Base-by-base conservation (phyloP, 768 basidiomycete genomes). In the Boletus insuetus region DNA sequence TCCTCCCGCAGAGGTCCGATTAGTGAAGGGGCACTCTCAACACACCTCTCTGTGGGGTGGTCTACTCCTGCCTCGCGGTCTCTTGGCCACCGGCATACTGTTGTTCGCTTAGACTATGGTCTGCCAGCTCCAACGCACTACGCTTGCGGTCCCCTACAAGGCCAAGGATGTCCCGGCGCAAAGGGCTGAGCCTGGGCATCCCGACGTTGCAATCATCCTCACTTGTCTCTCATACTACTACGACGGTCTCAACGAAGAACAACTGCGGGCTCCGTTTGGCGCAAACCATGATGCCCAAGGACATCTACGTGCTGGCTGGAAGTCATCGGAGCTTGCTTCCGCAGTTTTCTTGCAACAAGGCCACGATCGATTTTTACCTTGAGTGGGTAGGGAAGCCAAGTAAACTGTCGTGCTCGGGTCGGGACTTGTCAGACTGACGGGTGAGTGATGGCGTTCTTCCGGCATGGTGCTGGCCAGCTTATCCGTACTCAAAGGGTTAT, bases 181-280 rank as follows among this genome's bases (percentile, higher is more conserved):
- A 41, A 61, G 69, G 26, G 74, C 74, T 17, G 74, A 77, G 19
- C 77, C 77, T 37, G 72, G 71, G 6, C 74, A 77, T 44, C 74
- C 74, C 0, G 74, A 75, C 22, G 53, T 75, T 12, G 64, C 65
- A 8, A 63, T 77, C 44, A 52, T 61, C 14, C 66, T 75, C 19
- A 77, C 75, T 0, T 75, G 69, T 13, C 60, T 77, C 17, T 70
- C 64, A 0, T 75, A 75, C 44, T 75, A 75, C 37, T 74, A 76
- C 32, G 63, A 62, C 0, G 75, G 74, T 13, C 66, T 75, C 10
- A 59, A 51, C 0, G 56, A 49, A 32, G 42, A 49, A n/a, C 54
- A 55, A 6, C 16, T 55, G 7, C 19, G 29, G 5, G 11, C 12
- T 20, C 43, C 35, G 3, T 38, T 55, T 19, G 54, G 49, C 43